Evolutionary conservation across 495 filamentous ascomycete species (phyloP).

Genomic region (Tuber borchii): DNA sequence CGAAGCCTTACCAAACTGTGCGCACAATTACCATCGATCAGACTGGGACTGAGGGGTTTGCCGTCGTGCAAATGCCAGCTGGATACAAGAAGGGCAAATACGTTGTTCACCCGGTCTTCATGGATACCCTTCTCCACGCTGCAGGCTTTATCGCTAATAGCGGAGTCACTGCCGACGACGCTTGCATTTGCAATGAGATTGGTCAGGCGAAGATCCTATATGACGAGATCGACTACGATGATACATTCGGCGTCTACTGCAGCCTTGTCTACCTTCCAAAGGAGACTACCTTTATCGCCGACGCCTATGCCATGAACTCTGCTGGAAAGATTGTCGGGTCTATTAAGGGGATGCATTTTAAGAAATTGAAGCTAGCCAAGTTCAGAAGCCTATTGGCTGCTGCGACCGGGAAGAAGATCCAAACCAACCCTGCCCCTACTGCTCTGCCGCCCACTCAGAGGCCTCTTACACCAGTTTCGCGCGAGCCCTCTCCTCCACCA

Average conservation of each 20-base stretch:
- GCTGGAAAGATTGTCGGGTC: slow-evolving; percentile 28
- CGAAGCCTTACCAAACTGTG: slow-evolving; percentile 60
- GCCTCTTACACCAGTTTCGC: slow-evolving; percentile 5
- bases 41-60: slow-evolving; percentile 63
- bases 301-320: slow-evolving; percentile 22
- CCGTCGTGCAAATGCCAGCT: slow-evolving; percentile 60
- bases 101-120: slow-evolving; percentile 63
- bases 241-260: slow-evolving; percentile 45
- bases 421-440: slow-evolving; percentile 1
- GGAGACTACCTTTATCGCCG: slow-evolving; percentile 43
- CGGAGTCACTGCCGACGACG: slow-evolving; percentile 60
- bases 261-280: slow-evolving; percentile 46
- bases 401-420: slow-evolving; percentile 16
- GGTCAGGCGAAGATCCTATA: slow-evolving; percentile 68
- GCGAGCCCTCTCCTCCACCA: slow-evolving; percentile 11
- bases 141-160: slow-evolving; percentile 78
- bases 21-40: slow-evolving; percentile 71
- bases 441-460: slow-evolving; percentile 4
- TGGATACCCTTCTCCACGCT: slow-evolving; percentile 61
- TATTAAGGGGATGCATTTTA: slow-evolving; percentile 33
- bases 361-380: slow-evolving; percentile 32
- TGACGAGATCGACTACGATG: slow-evolving; percentile 55
- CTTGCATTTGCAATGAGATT: slow-evolving; percentile 73
- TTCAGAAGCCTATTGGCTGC: slow-evolving; percentile 27
- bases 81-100: slow-evolving; percentile 56